phyloP scores from a whole-genome alignment of 176 grass and related monocot species.

The Musa beccarii region DNA sequence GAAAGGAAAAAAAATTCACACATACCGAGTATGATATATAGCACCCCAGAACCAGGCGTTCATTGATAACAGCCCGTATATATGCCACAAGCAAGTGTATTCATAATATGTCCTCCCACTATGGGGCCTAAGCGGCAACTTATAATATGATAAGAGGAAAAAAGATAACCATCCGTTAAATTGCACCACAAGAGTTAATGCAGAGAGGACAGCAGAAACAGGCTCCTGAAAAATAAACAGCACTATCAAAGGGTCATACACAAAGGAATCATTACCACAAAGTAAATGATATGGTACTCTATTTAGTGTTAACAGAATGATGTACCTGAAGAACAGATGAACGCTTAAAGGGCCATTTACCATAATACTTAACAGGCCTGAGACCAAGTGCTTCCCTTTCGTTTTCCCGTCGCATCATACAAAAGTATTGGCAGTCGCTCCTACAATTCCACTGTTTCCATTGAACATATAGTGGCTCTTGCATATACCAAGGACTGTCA shows the following conservation, averaged over 20 bases:
- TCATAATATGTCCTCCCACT: slow-evolving; percentile 73
- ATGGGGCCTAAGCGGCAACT: slow-evolving; percentile 60
- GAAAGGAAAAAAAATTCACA: neutral
- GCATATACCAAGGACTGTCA: slow-evolving; percentile 60
- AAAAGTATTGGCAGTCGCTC: slow-evolving; percentile 78
- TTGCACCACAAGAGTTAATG: slow-evolving; percentile 68
- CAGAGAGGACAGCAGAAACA: slow-evolving; percentile 64
- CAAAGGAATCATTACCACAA: too few relatives aligned
- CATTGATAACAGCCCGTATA: slow-evolving; percentile 73
- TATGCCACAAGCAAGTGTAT: slow-evolving; percentile 81
- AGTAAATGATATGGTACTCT: too few relatives aligned
- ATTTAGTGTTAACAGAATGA: neutral
- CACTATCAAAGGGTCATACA: neutral
- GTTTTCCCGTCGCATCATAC: slow-evolving; percentile 77
- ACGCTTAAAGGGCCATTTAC: slow-evolving; percentile 81
- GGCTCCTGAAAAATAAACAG: slow-evolving; percentile 47
- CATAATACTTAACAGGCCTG: slow-evolving; percentile 66
- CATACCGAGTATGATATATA: slow-evolving; percentile 86
- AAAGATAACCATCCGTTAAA: slow-evolving; percentile 94
- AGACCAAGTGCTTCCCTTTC: slow-evolving; percentile 59
- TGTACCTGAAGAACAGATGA: slow-evolving; percentile 82
- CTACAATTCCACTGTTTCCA: slow-evolving; percentile 99
- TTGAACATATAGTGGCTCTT: slow-evolving; percentile 69
- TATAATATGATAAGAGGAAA: slow-evolving; percentile 74
- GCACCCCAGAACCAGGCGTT: slow-evolving; percentile 94